Conservation (phyloP, 1,284 basidiomycete genomes). For the Spongiforma sp. region DNA sequence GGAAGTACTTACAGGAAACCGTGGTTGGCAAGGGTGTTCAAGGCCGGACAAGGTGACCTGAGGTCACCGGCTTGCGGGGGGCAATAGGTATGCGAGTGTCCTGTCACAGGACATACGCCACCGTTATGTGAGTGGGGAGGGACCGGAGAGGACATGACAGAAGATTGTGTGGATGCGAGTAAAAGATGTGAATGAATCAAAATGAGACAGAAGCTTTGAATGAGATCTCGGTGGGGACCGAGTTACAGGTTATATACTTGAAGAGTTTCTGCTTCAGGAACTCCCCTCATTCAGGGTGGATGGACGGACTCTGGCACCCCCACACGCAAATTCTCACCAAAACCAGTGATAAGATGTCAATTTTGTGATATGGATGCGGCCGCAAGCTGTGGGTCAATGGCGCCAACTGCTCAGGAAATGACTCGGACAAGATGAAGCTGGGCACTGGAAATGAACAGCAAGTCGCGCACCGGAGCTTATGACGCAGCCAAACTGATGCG, state of each 20-base stretch:
- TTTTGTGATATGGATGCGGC: slow-evolving; percentile 17
- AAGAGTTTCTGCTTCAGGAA: too few relatives aligned
- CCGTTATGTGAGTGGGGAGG: slow-evolving; percentile 25
- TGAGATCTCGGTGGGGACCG: too few relatives aligned
- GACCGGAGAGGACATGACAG: slow-evolving; percentile 14
- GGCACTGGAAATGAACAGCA: slow-evolving; percentile 13
- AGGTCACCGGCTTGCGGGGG: slow-evolving; percentile 31
- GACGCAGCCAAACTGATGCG: too few relatives aligned
- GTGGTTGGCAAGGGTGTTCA: slow-evolving; percentile 53
- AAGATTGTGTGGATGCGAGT: slow-evolving; percentile 22
- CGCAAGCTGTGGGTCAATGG: background rate
- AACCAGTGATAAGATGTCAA: slow-evolving; percentile 14
- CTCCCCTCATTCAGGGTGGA: too few relatives aligned
- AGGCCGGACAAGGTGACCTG: slow-evolving; percentile 55
- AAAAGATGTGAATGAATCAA: background rate
- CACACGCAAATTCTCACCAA: background rate
- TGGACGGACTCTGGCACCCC: too few relatives aligned
- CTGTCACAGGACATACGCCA: slow-evolving; percentile 28
- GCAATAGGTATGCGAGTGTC: slow-evolving; percentile 26
- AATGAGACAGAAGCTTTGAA: too few relatives aligned
- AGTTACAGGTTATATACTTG: too few relatives aligned
- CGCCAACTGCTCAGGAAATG: too few relatives aligned
- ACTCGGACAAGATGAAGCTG: too few relatives aligned
- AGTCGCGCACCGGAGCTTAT: too few relatives aligned
- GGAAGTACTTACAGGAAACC: slow-evolving; percentile 44